These are phyloP conservation scores for Penicillium arizonense DNA, from an alignment of 495 filamentous ascomycete genomes.

Conservation along the genomic window DNA sequence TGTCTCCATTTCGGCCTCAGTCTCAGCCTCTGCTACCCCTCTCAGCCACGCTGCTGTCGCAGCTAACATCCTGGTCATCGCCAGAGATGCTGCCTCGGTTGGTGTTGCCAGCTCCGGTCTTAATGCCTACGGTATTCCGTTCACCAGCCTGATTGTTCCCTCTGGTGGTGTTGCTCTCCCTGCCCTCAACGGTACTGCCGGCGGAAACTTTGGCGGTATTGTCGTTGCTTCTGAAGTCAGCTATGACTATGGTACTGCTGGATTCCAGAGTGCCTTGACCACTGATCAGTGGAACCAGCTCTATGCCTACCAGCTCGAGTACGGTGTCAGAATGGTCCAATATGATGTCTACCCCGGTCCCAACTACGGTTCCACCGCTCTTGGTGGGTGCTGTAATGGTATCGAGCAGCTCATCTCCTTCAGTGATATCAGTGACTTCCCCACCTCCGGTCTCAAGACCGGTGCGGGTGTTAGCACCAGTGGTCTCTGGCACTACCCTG, in stretches of 20 bases:
- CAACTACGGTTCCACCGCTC: constrained; percentile 44
- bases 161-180: constrained; percentile 51
- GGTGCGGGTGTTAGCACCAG: constrained; percentile 50
- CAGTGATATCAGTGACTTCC: constrained; percentile 46
- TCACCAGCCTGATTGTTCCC: constrained; percentile 53
- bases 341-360: constrained; percentile 55
- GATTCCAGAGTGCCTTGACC: constrained; percentile 55
- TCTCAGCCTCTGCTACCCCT: constrained; percentile 19
- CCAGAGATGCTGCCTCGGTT: constrained; percentile 47
- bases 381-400: constrained; percentile 48
- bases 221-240: constrained; percentile 55
- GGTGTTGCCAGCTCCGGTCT: constrained; percentile 50
- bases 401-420: constrained; percentile 53
- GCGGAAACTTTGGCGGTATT: constrained; percentile 59
- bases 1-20: constrained; percentile 17
- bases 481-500: constrained; percentile 59
- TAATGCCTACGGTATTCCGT: constrained; percentile 62
- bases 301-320: constrained; percentile 56
- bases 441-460: constrained; percentile 48
- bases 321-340: constrained; percentile 61
- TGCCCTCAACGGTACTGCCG: constrained; percentile 41
- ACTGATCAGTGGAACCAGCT: constrained; percentile 55
- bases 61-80: constrained; percentile 57
- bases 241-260: constrained; percentile 47
- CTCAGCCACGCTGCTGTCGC: constrained; percentile 27